Conservation (phyloP, 306 rosid species). For the Begonia masoniana region DNA sequence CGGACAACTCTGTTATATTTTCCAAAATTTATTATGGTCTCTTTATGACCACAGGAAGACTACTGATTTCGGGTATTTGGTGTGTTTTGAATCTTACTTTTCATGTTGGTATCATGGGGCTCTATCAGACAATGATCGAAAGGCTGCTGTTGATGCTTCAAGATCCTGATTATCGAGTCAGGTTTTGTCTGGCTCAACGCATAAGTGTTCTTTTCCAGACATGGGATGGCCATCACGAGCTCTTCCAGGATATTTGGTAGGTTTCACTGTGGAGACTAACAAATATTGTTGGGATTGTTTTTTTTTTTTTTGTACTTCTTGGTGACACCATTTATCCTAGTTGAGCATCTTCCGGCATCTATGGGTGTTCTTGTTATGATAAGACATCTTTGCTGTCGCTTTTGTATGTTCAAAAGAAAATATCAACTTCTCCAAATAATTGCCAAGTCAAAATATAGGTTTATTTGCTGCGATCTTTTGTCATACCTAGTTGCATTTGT, state of each 20-base stretch:
- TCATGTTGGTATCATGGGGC: constrained; percentile 10
- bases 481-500: no score
- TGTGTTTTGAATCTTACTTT: constrained; percentile 10
- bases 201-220: constrained; percentile 82
- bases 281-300: no score
- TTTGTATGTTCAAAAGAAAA: no score
- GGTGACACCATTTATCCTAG: no score
- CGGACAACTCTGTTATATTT: no score
- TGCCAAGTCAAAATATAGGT: no score
- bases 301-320: no score
- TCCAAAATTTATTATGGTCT: no score
- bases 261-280: constrained; percentile 13
- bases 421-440: no score
- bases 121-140: constrained; percentile 56
- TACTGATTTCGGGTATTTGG: neutral
- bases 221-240: constrained; percentile 90
- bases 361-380: neutral
- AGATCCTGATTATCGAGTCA: constrained; percentile 81
- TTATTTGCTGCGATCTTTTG: no score
- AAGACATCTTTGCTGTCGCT: neutral
- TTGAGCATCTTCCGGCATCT: constrained; percentile 11
- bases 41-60: no score
- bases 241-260: constrained; percentile 82
- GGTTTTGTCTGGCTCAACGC: constrained; percentile 54
- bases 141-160: constrained; percentile 56